phyloP scores from a whole-genome alignment of 2,329 filamentous ascomycete genomes.

The Exserohilum turcica region DNA sequence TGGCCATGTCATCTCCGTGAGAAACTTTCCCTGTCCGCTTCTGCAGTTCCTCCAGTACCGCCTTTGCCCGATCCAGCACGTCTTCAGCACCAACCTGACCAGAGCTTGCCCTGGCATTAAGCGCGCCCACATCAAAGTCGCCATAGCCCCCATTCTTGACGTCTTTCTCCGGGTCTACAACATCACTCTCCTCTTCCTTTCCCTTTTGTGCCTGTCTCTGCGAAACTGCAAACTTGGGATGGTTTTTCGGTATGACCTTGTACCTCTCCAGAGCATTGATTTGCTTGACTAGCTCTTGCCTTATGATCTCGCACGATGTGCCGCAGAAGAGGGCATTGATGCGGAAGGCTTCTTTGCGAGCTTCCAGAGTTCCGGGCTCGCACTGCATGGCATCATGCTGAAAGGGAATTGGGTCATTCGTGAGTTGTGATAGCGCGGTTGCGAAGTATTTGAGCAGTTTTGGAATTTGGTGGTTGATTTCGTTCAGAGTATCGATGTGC shows the following conservation, averaged over 20 bases:
- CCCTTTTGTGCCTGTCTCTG: constrained; percentile 8
- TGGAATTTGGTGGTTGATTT: constrained; percentile 36
- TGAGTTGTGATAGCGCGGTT: constrained; percentile 71
- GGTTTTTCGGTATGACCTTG: constrained; percentile 40
- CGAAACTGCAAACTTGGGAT: constrained; percentile 22
- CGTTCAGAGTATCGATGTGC: constrained; percentile 41
- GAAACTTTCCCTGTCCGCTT: constrained; percentile 20
- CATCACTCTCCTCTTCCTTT: constrained; percentile 15
- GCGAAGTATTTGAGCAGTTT: constrained; percentile 76
- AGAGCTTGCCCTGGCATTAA: constrained; percentile 83
- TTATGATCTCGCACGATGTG: constrained; percentile 64
- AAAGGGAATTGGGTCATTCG: constrained; percentile 56
- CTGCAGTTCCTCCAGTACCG: constrained; percentile 55
- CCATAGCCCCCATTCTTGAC: constrained; percentile 56
- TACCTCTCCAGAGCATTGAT: constrained; percentile 39
- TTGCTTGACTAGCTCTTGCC: constrained; percentile 34
- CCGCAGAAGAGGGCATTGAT: constrained; percentile 72
- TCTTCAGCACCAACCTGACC: constrained; percentile 84
- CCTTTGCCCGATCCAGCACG: constrained; percentile 68
- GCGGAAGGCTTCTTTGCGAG: constrained; percentile 48
- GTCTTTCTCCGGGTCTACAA: constrained; percentile 28
- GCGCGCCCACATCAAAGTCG: constrained; percentile 79
- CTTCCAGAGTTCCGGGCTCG: constrained; percentile 45
- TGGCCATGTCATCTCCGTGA: constrained; percentile 23
- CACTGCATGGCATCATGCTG: constrained; percentile 41